A percentile compares a stretch with the other conserved stretches of the same genome.
Evolutionary conservation across 2,329 filamentous ascomycete genomes (phyloP).

Genomic region (Ophiosphaerella narmari): DNA sequence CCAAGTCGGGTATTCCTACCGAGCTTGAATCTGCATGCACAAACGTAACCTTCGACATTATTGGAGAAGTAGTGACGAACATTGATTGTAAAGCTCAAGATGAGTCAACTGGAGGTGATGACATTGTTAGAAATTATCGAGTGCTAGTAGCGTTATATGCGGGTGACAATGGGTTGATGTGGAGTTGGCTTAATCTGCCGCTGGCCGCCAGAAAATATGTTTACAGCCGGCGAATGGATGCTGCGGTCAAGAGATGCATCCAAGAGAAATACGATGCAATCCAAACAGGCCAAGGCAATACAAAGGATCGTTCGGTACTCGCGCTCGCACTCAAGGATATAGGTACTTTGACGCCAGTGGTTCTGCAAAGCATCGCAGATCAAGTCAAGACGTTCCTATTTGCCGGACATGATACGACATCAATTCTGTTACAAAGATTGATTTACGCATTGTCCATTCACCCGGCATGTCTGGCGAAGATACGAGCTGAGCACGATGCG

Average conservation of each 20-base stretch:
- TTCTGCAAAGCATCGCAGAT: slow-evolving; percentile 46
- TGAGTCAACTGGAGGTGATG: slow-evolving; percentile 17
- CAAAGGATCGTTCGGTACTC: slow-evolving; percentile 39
- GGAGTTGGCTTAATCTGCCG: slow-evolving; percentile 27
- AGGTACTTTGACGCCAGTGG: slow-evolving; percentile 41
- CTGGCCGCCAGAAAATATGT: slow-evolving; percentile 21
- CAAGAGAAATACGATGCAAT: slow-evolving; percentile 31
- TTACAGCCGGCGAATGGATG: slow-evolving; percentile 28
- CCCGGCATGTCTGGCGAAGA: slow-evolving; percentile 33
- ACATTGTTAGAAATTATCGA: slow-evolving; percentile 32
- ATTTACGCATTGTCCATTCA: slow-evolving; percentile 40
- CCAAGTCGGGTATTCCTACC: slow-evolving; percentile 25
- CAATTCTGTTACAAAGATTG: slow-evolving; percentile 37
- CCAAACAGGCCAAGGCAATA: slow-evolving; percentile 18
- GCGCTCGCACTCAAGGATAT: slow-evolving; percentile 40
- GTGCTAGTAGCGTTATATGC: slow-evolving; percentile 24
- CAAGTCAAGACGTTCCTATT: slow-evolving; percentile 52
- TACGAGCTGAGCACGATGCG: slow-evolving; percentile 57
- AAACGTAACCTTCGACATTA: slow-evolving; percentile 43
- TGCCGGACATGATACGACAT: slow-evolving; percentile 55
- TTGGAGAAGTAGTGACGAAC: slow-evolving; percentile 38
- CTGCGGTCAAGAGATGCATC: slow-evolving; percentile 33
- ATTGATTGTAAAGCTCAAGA: slow-evolving; percentile 37
- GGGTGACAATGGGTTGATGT: slow-evolving; percentile 24
- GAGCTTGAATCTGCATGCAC: slow-evolving; percentile 38